Percentiles rank a stretch among this genome's conserved stretches.
phyloP scores from a whole-genome alignment of 306 rosid genomes.

The Acacia crassicarpa region DNA sequence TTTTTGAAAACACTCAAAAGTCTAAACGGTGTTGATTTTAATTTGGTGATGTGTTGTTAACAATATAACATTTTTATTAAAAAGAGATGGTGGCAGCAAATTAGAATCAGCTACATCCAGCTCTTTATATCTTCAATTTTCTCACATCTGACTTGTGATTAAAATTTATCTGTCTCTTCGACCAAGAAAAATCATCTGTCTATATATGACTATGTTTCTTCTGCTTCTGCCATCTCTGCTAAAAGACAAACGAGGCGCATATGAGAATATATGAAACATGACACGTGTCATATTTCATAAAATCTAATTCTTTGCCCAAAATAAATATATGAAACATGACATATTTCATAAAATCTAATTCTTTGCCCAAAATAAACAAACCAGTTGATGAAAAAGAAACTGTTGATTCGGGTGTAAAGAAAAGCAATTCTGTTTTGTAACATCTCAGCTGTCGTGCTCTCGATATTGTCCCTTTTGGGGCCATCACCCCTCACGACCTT shows the following conservation, averaged over 20 bases:
- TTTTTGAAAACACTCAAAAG: no score
- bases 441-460: no score
- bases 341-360: neutral
- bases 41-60: no score
- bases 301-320: no score
- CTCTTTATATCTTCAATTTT: neutral
- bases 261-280: neutral
- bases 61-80: neutral
- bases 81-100: neutral
- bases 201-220: neutral
- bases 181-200: neutral
- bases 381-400: neutral
- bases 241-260: neutral
- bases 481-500: no score
- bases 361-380: no score
- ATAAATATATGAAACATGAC: neutral
- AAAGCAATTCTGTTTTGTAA: neutral
- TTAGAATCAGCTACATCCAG: neutral
- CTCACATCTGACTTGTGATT: neutral
- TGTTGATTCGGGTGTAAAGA: neutral
- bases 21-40: no score
- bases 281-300: neutral
- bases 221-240: conserved; percentile 11
- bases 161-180: neutral
- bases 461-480: no score